A percentile compares a stretch with the other conserved stretches of the same genome.
These are phyloP conservation scores for Apiotrichum porosum DNA, from an alignment of 1,284 basidiomycete species.

Conservation along the genomic window DNA sequence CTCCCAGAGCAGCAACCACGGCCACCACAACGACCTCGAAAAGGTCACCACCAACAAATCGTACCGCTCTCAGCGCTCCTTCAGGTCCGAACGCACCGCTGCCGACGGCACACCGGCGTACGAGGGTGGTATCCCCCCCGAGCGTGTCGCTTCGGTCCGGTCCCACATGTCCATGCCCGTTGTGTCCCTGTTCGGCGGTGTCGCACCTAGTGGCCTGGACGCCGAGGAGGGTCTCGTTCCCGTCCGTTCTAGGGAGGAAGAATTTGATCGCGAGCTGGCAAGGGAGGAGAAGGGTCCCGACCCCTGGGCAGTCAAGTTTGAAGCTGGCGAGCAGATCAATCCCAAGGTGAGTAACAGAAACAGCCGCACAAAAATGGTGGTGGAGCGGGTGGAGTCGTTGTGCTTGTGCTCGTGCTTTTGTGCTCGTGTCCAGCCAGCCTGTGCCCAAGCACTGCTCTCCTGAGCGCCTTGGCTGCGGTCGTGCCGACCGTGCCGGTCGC, in stretches of 20 bases:
- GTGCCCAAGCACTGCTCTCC: no score
- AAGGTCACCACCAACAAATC: no score
- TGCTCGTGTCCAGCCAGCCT: not conserved
- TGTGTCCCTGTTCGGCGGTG: conserved; percentile 38
- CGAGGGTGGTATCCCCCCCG: not conserved
- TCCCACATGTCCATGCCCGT: conserved; percentile 9
- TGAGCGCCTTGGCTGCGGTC: no score
- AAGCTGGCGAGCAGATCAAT: conserved; percentile 43
- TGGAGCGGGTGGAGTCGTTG: not conserved
- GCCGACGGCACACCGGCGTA: no score
- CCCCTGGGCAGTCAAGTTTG: conserved; percentile 43
- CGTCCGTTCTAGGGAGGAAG: conserved; percentile 39
- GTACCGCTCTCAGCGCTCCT: no score
- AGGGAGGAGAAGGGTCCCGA: conserved; percentile 35
- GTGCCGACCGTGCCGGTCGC: no score
- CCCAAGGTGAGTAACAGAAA: conserved; percentile 37
- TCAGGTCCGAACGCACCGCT: no score
- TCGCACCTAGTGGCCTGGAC: conserved; percentile 33
- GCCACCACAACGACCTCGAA: no score
- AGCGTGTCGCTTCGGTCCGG: not conserved
- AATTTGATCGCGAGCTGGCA: conserved; percentile 28
- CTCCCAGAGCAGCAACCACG: not conserved
- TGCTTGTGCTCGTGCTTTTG: no score
- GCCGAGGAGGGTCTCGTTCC: conserved; percentile 39
- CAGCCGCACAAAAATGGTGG: not conserved